These are phyloP conservation scores for Colletotrichum camelliae DNA, from an alignment of 2,329 filamentous ascomycete species.

Conservation along the genomic window DNA sequence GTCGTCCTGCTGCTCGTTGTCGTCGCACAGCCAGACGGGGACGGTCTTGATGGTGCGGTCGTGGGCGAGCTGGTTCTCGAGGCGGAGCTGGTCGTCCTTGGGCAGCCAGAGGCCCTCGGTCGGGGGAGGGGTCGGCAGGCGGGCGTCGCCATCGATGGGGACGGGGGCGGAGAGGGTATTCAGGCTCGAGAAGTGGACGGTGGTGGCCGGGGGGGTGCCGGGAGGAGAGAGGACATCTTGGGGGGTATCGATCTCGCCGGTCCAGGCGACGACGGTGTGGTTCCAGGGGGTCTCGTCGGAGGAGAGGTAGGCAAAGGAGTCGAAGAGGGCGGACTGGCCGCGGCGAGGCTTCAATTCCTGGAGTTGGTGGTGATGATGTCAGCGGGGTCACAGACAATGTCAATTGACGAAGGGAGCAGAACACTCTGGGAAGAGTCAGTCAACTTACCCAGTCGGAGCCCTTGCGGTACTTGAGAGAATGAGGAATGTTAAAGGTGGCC, in stretches of 20 bases:
- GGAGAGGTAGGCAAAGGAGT: slow-evolving; percentile 87
- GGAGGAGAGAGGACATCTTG: slow-evolving; percentile 50
- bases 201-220: slow-evolving; percentile 52
- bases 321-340: slow-evolving; percentile 90
- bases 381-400: not conserved
- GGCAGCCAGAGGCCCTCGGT: slow-evolving; percentile 75
- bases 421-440: not conserved
- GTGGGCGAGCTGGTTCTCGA: slow-evolving; percentile 77
- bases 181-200: slow-evolving; percentile 58
- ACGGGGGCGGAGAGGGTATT: slow-evolving; percentile 83
- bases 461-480: slow-evolving; percentile 63
- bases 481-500: slow-evolving; percentile 67
- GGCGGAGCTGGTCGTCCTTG: slow-evolving; percentile 69
- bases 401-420: not conserved
- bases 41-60: slow-evolving; percentile 79
- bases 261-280: slow-evolving; percentile 93
- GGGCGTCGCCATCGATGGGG: slow-evolving; percentile 68
- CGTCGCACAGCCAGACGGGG: slow-evolving; percentile 89
- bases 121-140: slow-evolving; percentile 61
- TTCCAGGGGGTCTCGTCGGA: slow-evolving; percentile 87
- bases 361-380: not conserved
- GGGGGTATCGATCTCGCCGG: slow-evolving; percentile 77
- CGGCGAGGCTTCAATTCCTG: slow-evolving; percentile 79
- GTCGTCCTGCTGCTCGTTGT: slow-evolving; percentile 68
- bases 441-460: slow-evolving; percentile 64